These are phyloP conservation scores for Stylonectria norvegica DNA, from an alignment of 2,329 filamentous ascomycete species.

Conservation along the genomic window DNA sequence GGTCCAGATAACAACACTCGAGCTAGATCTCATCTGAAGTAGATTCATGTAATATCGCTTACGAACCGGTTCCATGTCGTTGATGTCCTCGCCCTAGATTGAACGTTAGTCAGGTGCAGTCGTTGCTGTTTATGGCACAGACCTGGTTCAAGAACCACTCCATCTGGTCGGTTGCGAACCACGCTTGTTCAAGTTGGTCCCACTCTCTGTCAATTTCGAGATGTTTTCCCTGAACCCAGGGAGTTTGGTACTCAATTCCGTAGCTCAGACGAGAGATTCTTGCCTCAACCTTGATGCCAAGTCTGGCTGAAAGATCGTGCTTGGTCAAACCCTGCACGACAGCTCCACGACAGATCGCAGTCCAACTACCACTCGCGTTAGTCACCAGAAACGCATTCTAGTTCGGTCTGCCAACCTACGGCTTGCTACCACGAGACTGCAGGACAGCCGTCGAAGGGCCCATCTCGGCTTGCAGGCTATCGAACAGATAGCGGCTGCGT, in stretches of 20 bases:
- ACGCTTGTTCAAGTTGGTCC: neutral
- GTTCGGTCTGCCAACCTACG: too few relatives aligned
- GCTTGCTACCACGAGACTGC: conserved; percentile 27
- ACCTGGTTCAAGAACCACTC: conserved; percentile 29
- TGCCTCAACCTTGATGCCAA: conserved; percentile 12
- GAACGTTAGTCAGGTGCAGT: neutral
- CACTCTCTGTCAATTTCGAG: conserved; percentile 9
- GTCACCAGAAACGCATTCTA: too few relatives aligned
- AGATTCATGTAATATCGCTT: accelerated
- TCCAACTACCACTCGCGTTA: conserved; percentile 27
- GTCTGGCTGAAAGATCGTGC: neutral
- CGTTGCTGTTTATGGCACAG: neutral
- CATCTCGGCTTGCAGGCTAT: conserved; percentile 9
- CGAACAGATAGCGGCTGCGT: conserved; percentile 27
- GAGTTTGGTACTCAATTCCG: neutral
- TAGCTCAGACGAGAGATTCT: conserved; percentile 31
- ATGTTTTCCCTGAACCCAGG: conserved; percentile 9
- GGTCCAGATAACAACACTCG: neutral
- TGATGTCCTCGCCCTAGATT: conserved; percentile 13
- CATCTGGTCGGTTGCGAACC: conserved; percentile 15
- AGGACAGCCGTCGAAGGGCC: conserved; percentile 23
- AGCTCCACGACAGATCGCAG: conserved; percentile 34
- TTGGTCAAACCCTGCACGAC: conserved; percentile 24
- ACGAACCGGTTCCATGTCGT: neutral
- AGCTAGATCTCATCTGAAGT: accelerated